phyloP scores from a whole-genome alignment of 306 rosid genomes.

The Vicia sativa region DNA sequence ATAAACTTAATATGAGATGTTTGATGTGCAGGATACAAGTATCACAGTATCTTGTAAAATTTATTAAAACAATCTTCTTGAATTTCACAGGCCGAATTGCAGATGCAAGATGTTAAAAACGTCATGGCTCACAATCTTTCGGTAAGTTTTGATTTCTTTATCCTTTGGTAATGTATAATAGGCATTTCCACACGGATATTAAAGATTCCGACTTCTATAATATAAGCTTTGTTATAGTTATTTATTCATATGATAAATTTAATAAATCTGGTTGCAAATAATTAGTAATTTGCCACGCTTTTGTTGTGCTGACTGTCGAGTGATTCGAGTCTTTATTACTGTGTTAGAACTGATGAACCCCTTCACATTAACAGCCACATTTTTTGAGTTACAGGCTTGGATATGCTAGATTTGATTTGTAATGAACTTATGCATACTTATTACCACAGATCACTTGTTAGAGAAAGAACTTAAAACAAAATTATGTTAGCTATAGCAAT shows the following conservation, averaged over 20 bases:
- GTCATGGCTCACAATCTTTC: constrained; percentile 89
- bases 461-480: constrained; percentile 6
- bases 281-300: constrained; percentile 4
- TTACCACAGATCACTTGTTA: constrained; percentile 7
- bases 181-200: constrained; percentile 1
- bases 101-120: constrained; percentile 86
- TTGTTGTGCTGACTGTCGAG: background rate
- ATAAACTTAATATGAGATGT: background rate
- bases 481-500: background rate
- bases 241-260: background rate
- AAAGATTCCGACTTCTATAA: constrained; percentile 19
- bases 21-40: constrained; percentile 11
- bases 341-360: background rate
- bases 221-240: constrained; percentile 17
- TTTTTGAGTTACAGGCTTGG: constrained; percentile 6
- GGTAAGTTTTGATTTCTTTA: constrained; percentile 50
- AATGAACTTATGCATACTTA: background rate
- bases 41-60: constrained; percentile 15
- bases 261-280: background rate
- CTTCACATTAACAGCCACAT: constrained; percentile 19
- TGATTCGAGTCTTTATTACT: constrained; percentile 8
- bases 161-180: constrained; percentile 22
- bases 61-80: constrained; percentile 16
- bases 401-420: background rate
- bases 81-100: constrained; percentile 81